Evolutionary conservation across 306 rosid species (phyloP), one percentile per base, ranked within the genome.

Genomic region (Rosa chinensis): DNA sequence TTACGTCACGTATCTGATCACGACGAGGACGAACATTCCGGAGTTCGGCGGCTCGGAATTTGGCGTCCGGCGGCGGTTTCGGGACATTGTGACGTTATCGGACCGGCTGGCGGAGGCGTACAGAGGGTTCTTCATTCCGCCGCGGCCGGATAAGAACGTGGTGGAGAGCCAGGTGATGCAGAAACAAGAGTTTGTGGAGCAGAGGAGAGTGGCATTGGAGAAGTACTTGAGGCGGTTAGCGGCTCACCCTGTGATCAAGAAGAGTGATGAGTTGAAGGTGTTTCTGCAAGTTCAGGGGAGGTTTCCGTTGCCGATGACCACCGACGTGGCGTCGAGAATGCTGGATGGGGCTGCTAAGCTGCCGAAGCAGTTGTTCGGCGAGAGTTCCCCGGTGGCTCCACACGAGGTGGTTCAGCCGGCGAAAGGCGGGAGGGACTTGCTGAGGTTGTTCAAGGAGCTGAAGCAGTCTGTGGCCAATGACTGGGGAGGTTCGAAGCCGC

Each of bases 151-250:
- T 78, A 95, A 95, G 93, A 93, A 86, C 82, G 86, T 94, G 20
- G 96, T 93, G 80, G 99, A 95, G 89, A 92, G 97, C 74, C 97
- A 95, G 82, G 97, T 95, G 78, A 95, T 95, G 99, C 98, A 93
- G 79, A 95, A 88, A 77, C 91, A 89, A 72, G 99, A 95, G 77
- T 95, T 95, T 53, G 98, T 95, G 70, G 99, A 95, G 86, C 99
- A 93, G 87, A 88, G 99, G 77, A 88, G 99, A 64, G 82, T 85
- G 44, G 93, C 97, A 20, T 56, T 95, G 89, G 98, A 95, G 89
- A 95, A 88, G 82, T 95, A 95, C 89, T 66, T 95, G 79, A 70
- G 88, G 86, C 89, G 90, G 77, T 62, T 95, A 25, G 98, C 84
- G 4, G 84, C 72, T 0, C 99, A 95, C 72, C 98, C 98, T 0